Conservation (phyloP, 305 asterid species). For the Rubia tinctorum region DNA sequence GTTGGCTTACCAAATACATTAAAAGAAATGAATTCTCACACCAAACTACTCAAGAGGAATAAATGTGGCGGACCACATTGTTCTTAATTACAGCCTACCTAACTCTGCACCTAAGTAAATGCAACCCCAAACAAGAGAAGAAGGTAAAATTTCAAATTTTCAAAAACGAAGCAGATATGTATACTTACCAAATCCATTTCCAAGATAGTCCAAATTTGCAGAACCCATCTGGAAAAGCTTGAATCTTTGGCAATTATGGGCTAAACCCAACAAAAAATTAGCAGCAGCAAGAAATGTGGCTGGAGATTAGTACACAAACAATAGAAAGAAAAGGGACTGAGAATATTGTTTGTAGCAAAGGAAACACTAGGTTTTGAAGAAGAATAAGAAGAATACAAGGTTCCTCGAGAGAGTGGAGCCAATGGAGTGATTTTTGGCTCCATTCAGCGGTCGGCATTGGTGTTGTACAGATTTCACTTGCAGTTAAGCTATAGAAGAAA, state of each 20-base stretch:
- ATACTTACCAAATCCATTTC: not conserved
- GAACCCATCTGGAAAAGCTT: not conserved
- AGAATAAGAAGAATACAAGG: not conserved
- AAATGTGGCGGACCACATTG: not conserved
- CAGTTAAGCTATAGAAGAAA: not conserved
- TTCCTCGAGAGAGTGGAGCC: not conserved
- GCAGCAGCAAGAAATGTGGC: not conserved
- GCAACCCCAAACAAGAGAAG: too few species aligned
- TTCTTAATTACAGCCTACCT: not conserved
- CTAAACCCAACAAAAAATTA: not conserved
- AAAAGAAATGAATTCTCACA: not conserved
- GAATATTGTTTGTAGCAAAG: not conserved
- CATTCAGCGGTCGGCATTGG: not conserved
- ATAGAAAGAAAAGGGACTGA: not conserved
- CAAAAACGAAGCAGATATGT: not conserved
- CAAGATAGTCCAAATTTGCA: not conserved
- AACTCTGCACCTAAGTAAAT: slow-evolving; percentile 6
- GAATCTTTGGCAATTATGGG: not conserved
- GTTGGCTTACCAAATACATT: not conserved
- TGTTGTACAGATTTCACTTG: not conserved
- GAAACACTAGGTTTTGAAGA: not conserved
- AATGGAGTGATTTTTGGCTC: not conserved
- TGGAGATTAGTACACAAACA: not conserved
- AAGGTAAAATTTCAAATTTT: too few species aligned
- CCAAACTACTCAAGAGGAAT: slow-evolving; percentile 7